Base-by-base conservation (phyloP, 129 eudicot species). In the Artemisia annua region DNA sequence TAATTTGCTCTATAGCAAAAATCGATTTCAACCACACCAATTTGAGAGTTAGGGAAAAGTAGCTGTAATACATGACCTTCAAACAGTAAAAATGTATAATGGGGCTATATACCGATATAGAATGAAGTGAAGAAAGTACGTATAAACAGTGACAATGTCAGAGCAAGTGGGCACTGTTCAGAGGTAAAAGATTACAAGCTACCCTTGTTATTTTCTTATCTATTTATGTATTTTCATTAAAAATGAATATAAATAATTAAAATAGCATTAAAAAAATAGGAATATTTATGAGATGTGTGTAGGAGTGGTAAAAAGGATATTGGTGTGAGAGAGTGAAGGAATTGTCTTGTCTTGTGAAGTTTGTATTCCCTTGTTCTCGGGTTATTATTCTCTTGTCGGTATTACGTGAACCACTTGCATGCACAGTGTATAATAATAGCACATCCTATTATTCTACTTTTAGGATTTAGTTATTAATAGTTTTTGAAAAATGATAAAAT, bases 331-430 rank as follows among this genome's bases (percentile, higher is more conserved):
- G 63, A 57, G 69, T 6, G 49, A 69, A 43, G 30, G 81, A 77
- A 69, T 77, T 70, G 76, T 77, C 81, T 35, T 61, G 75, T 76
- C 80, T 76, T n/a, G n/a, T n/a, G n/a, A n/a, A n/a, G n/a, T n/a
- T 70, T 14, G 69, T 43, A 67, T 68, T 56, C 80, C 70, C 63
- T 69, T 69, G 70, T 76, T 55, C 62, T 51, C 65, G 35, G 63
- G 75, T 46, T 77, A 69, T 60, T 61, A 77, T 77, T 77, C 81
- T 49, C 20, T 9, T 17, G 2, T 15, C 39, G 11, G 16, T 30
- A 3, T 64, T 11, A 5, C 3, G 10, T 35, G 8, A 35, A 35
- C 43, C 3, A 35, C 43, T 35, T 35, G 43, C 8, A 35, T 35
- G 43, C 43, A 35, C 7, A 7, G 7, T 35, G 1, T 35, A 5